phyloP scores from a whole-genome alignment of 805 yeast species.

The Yamadazyma sp. region DNA sequence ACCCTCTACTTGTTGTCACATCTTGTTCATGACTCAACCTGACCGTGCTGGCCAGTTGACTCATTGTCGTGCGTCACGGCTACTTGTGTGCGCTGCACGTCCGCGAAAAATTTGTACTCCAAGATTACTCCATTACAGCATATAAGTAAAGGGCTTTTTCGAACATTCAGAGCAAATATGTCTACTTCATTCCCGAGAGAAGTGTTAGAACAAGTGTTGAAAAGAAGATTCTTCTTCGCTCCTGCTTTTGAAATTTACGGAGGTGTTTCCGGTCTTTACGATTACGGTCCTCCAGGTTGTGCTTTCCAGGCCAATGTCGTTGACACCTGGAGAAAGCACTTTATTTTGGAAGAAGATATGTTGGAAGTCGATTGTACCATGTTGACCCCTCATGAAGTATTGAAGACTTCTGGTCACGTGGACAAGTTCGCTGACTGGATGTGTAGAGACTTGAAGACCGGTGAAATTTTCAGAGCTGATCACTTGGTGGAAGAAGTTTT shows the following conservation, averaged over 20 bases:
- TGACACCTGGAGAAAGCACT: constrained; percentile 97
- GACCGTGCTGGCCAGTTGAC: no score
- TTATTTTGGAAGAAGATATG: constrained; percentile 97
- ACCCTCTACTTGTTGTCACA: no score
- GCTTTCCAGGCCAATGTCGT: constrained; percentile 94
- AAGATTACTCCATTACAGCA: constrained; percentile 1
- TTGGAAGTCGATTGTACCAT: constrained; percentile 97
- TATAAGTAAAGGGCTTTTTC: constrained; percentile 2
- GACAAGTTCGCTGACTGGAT: constrained; percentile 99
- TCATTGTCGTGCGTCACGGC: no score
- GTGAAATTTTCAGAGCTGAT: constrained; percentile 98
- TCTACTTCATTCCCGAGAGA: constrained; percentile 71
- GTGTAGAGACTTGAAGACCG: constrained; percentile 94
- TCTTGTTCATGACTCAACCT: no score
- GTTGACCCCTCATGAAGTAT: constrained; percentile 96
- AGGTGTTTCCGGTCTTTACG: constrained; percentile 97
- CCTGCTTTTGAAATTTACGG: constrained; percentile 98
- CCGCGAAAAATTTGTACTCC: constrained; percentile 4
- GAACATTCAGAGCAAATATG: constrained; percentile 5
- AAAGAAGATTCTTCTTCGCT: constrained; percentile 95
- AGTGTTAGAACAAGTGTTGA: constrained; percentile 81
- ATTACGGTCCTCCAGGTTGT: constrained; percentile 99
- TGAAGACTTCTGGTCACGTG: constrained; percentile 98
- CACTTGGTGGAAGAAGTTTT: constrained; percentile 97
- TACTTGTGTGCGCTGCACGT: no score